Base-by-base conservation (phyloP, 768 basidiomycete genomes). In the Amanita pseudoporphyria region DNA sequence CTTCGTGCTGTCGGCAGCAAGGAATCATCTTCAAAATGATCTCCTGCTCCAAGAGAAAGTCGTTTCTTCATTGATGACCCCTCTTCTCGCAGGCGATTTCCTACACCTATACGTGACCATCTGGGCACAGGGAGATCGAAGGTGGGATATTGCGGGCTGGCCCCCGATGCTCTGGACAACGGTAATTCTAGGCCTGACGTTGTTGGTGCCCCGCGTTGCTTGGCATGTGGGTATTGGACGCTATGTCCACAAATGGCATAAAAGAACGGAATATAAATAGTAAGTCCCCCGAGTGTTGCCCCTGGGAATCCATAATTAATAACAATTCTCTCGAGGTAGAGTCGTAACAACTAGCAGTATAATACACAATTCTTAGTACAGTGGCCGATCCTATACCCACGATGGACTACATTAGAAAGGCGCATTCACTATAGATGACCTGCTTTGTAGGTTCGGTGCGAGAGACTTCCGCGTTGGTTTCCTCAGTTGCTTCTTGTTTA, bases 401-500 rank as follows among this genome's bases (percentile, higher is more conserved):
- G 48, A 54, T 52, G 44, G 52, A 54, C 40, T 42, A 38, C 16
- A 40, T 63, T 53, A 84, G 56, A 74, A 85, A 12, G 82, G 83
- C 47, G 73, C 65, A 56, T 88, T 81, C 44, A 88, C 86, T 50
- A 88, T 85, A 45, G 66, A 66, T 7, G 86, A 87, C 52, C 67
- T 70, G 57, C 78, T 79, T 36, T 66, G 64, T 37, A 71, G 61
- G 42, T 52, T 57, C 49, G 79, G 74, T 24, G 73, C 73, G 36
- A 88, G 75, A 3, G 87, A 89, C 35, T 77, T 73, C 45, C 88
- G 76, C 30, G 84, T 88, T 1, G 91, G 92, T 65, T 78, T 83
- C 69, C 79, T 83, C 53, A 99, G 72, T 52, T 82, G 81, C 70
- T 87, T 91, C 87, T 96, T 97, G 72, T 95, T 92, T 54, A 95